Evolutionary conservation across 768 basidiomycete species (phyloP), one percentile per base, ranked within the genome.

Genomic region (Boletus barrowsii): DNA sequence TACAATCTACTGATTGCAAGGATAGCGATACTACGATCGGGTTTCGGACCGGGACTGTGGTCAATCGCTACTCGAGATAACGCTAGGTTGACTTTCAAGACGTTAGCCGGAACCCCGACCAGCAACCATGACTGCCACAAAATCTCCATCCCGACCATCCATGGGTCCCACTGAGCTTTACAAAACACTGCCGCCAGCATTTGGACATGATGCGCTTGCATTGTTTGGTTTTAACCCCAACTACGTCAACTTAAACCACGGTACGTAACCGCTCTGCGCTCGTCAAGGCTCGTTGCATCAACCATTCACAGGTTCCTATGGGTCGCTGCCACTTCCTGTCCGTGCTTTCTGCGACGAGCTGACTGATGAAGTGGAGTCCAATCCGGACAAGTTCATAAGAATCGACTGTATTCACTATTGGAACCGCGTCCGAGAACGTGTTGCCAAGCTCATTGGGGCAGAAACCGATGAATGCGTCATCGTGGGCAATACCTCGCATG

Each of bases 181-280:
- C 56, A 59, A 62, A 36, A 54, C 49, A 22, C 17, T 50, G 0
- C 75, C 75, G 0, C 78, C 82, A 14, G 53, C 69, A 2, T 87
- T 88, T 45, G 87, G 87, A 0, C 83, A 81, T 60, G 72, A 68
- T 6, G 65, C 81, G 60, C 79, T 75, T 50, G 76, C 79, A 43
- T 78, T 80, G 49, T 88, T 80, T 51, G 75, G 73, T 20, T 76
- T 88, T 22, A 80, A 83, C 40, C 73, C 82, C 5, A 73, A 75
- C 39, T 87, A 86, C 54, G 64, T 83, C 46, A 85, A 87, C 60
- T 69, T 89, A 44, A 88, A 89, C 62, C 75, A 83, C 48, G 87
- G 87, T 84, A 48, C 30, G 73, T 40, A n/a, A 9, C 14, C 18
- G 11, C 3, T 35, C n/a, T 3, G 10, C 20, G 1, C 32, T 29